A percentile compares a stretch with the other conserved stretches of the same genome.
Conservation (phyloP, 495 filamentous ascomycete species). For the Neurospora sp. region DNA sequence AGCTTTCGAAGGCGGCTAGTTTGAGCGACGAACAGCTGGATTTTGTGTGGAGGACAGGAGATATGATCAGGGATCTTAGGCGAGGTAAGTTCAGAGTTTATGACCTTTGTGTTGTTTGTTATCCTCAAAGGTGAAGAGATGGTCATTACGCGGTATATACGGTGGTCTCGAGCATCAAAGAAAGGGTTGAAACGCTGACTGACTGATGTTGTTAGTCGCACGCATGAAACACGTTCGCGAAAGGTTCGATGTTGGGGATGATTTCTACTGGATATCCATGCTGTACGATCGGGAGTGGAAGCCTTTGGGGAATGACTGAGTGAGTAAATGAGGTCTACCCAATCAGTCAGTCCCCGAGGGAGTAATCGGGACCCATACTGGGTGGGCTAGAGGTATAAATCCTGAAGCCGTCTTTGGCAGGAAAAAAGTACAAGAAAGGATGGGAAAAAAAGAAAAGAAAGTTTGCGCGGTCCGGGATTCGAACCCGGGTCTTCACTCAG, state of each 20-base stretch:
- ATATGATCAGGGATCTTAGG: constrained; percentile 5
- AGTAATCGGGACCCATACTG: no score
- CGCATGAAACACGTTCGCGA: constrained; percentile 7
- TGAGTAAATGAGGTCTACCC: background rate
- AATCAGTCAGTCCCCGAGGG: background rate
- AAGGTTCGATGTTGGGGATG: constrained; percentile 5
- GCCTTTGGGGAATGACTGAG: constrained; percentile 9
- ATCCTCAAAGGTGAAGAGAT: background rate
- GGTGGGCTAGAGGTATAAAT: no score
- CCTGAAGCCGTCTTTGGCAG: no score
- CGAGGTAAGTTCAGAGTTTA: background rate
- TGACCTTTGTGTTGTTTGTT: background rate
- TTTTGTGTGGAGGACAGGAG: constrained; percentile 15
- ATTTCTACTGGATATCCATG: constrained; percentile 21
- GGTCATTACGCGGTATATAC: background rate
- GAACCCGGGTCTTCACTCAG: background rate
- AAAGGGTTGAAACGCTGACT: background rate
- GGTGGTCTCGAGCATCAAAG: background rate
- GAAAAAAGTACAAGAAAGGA: background rate
- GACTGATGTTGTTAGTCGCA: background rate
- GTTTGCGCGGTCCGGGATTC: background rate
- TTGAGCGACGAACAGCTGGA: constrained; percentile 12
- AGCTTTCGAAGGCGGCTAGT: constrained; percentile 14
- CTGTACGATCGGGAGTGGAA: constrained; percentile 16
- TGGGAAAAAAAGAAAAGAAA: background rate